Conservation (phyloP, 78 protist species). For the Dictyostelium discoideum region dicty_2.7 NC_007088.5:1860501-1861000, state of each 20-base stretch:
- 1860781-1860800: neutral
- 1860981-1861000: neutral
- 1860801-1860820: neutral
- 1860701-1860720: neutral
- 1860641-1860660: neutral
- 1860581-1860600: too few relatives aligned
- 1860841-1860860: conserved; percentile 23
- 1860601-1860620: neutral
- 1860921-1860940: conserved; percentile 28
- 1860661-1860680: neutral
- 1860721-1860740: too few relatives aligned
- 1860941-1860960: neutral
- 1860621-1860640: neutral
- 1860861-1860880: conserved; percentile 58
- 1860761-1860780: neutral
- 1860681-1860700: neutral
- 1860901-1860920: conserved; percentile 17
- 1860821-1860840: conserved; percentile 39
- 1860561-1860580: neutral
- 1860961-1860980: neutral
- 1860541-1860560: neutral
- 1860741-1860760: neutral
- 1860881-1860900: conserved; percentile 23
- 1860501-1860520: neutral
- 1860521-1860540: neutral